These are phyloP conservation scores for Solanum stenotomum DNA, from an alignment of 257 asterid genomes.

Conservation along the genomic window DNA sequence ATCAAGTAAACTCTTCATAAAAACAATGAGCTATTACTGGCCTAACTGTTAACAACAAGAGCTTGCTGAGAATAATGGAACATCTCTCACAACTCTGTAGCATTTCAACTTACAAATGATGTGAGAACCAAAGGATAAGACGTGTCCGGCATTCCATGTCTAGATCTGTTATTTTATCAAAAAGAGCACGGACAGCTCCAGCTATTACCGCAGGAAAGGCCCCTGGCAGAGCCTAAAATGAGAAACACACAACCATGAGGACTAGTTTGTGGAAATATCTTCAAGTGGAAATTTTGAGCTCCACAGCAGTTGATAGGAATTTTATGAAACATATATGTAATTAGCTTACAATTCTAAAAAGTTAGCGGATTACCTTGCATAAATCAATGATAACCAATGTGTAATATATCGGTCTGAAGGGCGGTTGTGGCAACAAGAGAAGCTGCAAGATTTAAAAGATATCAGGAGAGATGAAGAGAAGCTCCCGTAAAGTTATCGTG, in stretches of 20 bases:
- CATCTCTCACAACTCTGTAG: not conserved
- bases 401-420: conserved; percentile 87
- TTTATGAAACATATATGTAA: not conserved
- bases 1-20: not conserved
- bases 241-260: not conserved
- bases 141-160: conserved; percentile 98
- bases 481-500: not conserved
- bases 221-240: conserved; percentile 93
- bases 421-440: conserved; percentile 87
- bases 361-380: conserved; percentile 60
- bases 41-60: not conserved
- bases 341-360: not conserved
- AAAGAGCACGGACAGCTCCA: conserved; percentile 96
- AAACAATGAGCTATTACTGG: not conserved
- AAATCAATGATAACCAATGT: conserved; percentile 95
- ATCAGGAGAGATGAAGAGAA: not conserved
- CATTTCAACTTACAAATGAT: conserved; percentile 71
- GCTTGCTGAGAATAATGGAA: not conserved
- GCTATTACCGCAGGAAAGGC: conserved; percentile 99
- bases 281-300: not conserved
- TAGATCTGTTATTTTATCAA: conserved; percentile 78
- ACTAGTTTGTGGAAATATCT: not conserved
- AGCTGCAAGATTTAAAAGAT: conserved; percentile 45
- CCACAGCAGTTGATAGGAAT: not conserved
- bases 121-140: conserved; percentile 97